phyloP scores from a whole-genome alignment of 2,329 filamentous ascomycete genomes.

The Endoconidiophora polonica region DNA sequence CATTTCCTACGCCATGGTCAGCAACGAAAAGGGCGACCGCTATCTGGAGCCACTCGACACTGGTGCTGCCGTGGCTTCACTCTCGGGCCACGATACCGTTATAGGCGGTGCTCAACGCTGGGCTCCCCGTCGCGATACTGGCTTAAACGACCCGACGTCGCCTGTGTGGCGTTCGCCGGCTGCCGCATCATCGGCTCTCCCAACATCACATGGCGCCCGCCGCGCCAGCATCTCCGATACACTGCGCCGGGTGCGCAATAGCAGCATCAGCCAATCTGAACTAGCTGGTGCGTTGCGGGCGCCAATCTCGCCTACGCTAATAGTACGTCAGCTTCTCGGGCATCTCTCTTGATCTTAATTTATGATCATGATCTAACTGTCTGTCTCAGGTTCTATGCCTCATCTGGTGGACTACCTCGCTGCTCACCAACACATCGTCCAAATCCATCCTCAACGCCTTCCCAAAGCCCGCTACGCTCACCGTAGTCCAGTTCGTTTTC shows the following conservation, averaged over 20 bases:
- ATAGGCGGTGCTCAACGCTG: constrained; percentile 8
- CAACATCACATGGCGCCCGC: constrained; percentile 2
- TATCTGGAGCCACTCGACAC: constrained; percentile 38
- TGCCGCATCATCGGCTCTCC: background rate
- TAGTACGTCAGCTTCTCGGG: constrained; percentile 40
- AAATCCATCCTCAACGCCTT: constrained; percentile 92
- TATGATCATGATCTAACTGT: background rate
- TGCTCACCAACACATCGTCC: constrained; percentile 91
- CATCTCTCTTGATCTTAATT: background rate
- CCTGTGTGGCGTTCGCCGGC: background rate
- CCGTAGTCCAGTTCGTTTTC: constrained; percentile 82
- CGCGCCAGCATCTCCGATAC: constrained; percentile 39
- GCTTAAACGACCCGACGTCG: constrained; percentile 8
- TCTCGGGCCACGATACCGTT: constrained; percentile 4
- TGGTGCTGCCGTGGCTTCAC: constrained; percentile 16
- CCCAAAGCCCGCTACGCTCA: constrained; percentile 78
- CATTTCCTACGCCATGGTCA: background rate
- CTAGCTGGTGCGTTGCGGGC: constrained; percentile 81
- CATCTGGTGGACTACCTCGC: constrained; percentile 89
- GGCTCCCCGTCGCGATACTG: constrained; percentile 17
- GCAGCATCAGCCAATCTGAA: constrained; percentile 84
- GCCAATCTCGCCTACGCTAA: constrained; percentile 71
- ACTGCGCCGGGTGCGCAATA: constrained; percentile 68
- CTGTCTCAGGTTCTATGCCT: constrained; percentile 58
- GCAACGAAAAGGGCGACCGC: constrained; percentile 30